Evolutionary conservation across 148 eudicot genomes (phyloP), one percentile per base, ranked within the genome.

Genomic region (Arbutus unedo): DNA sequence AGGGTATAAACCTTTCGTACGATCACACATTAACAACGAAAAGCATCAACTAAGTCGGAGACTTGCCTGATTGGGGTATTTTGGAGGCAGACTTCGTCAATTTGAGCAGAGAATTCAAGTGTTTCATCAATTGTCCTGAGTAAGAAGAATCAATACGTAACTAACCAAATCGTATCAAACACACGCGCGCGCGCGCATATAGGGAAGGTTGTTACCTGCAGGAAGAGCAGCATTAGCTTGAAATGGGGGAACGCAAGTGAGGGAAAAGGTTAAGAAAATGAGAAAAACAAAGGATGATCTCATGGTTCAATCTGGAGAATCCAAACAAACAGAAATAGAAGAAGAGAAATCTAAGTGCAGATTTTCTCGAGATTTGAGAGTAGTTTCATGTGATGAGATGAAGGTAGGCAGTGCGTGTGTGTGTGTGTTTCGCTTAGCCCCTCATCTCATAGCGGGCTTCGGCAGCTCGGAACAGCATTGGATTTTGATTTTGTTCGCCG

Each of bases 51-150:
- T 23, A 59, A 3, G 70, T 3, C n/a, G 31, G 49, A 18, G 49
- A 21, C 79, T 66, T 82, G 91, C 98, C 98, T 90, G 96, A 94
- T 66, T 88, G 91, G 49, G 93, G 85, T 9, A 89, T 74, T 89
- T 92, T 92, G 48, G 98, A 86, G 74, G 93, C 79, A 82, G 97
- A 81, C 85, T 90, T 90, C 56, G 96, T 85, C 96, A 91, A 93
- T 88, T 92, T 95, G 81, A 95, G 83, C 48, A 95, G 78, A 5
- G 98, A 95, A 54, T 91, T 79, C 15, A 95, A 77, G 49, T 90
- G 95, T 62, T 87, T 96, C 79, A 94, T 87, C 84, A 95, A 83
- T 18, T 98, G 95, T 73, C 88, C 98, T 95, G 91, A 74, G 19
- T 21, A 53, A 78, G 51, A 44, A 67, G 21, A 31, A 78, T 54